Evolutionary conservation across 805 yeast genomes (phyloP).

Genomic region (Lachancea quebecensis): DNA sequence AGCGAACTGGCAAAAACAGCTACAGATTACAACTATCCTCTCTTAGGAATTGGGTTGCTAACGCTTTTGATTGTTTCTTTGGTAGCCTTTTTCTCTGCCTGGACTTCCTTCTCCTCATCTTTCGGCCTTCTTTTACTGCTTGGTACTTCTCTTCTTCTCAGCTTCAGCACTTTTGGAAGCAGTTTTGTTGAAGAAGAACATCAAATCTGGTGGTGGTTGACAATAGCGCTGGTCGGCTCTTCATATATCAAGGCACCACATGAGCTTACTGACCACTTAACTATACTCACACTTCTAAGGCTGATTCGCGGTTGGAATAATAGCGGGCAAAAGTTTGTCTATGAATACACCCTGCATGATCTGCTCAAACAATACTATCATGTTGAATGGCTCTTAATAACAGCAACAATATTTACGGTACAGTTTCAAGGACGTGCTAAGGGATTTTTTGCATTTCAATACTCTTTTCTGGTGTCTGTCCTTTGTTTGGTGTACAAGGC

Average conservation of each 20-base stretch:
- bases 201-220: slow-evolving; percentile 88
- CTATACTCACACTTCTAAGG: slow-evolving; percentile 38
- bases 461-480: slow-evolving; percentile 40
- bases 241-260: slow-evolving; percentile 7
- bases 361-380: slow-evolving; percentile 32
- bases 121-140: slow-evolving; percentile 13
- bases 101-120: neutral
- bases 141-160: slow-evolving; percentile 34
- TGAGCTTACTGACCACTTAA: slow-evolving; percentile 11
- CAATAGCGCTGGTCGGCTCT: slow-evolving; percentile 31
- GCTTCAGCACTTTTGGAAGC: slow-evolving; percentile 67
- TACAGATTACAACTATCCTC: slow-evolving; percentile 65
- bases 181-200: slow-evolving; percentile 94
- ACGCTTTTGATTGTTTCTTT: slow-evolving; percentile 17
- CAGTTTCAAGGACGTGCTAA: slow-evolving; percentile 19
- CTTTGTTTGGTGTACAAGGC: slow-evolving; percentile 49
- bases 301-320: slow-evolving; percentile 77
- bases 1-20: slow-evolving; percentile 49
- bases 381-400: slow-evolving; percentile 43
- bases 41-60: slow-evolving; percentile 17
- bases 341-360: slow-evolving; percentile 42
- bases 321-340: slow-evolving; percentile 76
- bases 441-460: slow-evolving; percentile 37
- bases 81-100: neutral
- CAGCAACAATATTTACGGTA: slow-evolving; percentile 33